Base-by-base conservation (phyloP, 306 rosid species). In the Sechiopsis laciniata region DNA sequence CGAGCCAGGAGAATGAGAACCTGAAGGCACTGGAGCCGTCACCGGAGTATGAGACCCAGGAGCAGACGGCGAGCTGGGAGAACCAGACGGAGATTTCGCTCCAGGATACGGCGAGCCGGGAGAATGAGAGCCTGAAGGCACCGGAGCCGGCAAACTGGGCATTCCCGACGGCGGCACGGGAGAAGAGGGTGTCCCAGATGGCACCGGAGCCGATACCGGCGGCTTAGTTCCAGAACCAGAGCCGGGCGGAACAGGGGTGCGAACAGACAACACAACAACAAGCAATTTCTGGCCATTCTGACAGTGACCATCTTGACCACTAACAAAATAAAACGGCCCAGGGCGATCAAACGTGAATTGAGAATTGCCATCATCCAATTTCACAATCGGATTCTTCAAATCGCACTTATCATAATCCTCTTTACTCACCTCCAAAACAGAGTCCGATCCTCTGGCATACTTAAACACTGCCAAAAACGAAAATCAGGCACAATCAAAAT, bases 361-460 rank as follows among this genome's bases (percentile, higher is more conserved):
- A 0, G 94, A 84, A n/a, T 86, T 75, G 21, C 96, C 96, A 74
- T 83, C 93, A 0, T 90, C 89, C 12, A 80, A 74, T 51, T 86
- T 93, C 77, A 80, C 77, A 10, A 84, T 80, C 0, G 98, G 97
- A 45, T 85, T 81, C 53, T 81, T 81, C 65, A 85, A 88, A 80
- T 84, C 80, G 64, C 98, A 93, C 8, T 77, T 85, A 19, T 79
- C 77, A 78, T 72, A 93, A 57, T 84, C 96, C 0, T 88, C 86
- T 42, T 88, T 82, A 83, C 71, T 86, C 85, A 93, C 98, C 58
- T 63, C 81, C 81, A 88, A 68, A 74, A 93, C 98, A 0, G 97
- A 86, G 26, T 93, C 84, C 26, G 84, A 72, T 0, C 89, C 98
- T 64, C 83, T 80, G 72, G 79, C 73, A 82, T 93, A 90, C 83